Evolutionary conservation across 257 asterid genomes (phyloP), one percentile per base, ranked within the genome.

Genomic region (Plantago elongata): DNA sequence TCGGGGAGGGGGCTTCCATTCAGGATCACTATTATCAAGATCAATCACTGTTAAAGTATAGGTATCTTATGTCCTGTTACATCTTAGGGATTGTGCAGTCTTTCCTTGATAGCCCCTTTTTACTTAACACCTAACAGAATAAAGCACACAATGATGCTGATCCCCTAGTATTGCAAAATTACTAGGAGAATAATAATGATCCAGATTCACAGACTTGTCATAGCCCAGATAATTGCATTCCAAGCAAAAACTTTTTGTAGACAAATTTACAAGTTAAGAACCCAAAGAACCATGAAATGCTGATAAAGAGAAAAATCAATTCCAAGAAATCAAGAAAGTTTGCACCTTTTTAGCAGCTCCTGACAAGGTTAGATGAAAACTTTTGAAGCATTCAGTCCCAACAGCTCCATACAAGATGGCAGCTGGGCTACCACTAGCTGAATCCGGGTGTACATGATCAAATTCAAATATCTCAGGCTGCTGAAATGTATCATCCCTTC

Each of bases 381-480:
- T 86, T 75, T 74, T 84, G 45, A 89, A 93, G 85, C 99, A 93
- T 63, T 75, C 80, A 51, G 90, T 82, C 75, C 96, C 99, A 57
- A 89, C 85, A 79, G 96, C 86, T 68, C 97, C 99, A 80, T 93
- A 89, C 57, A 93, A 84, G 65, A 93, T 73, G 60, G 85, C 81
- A 54, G 82, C 66, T 46, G 82, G 82, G 72, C 82, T 79, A 78
- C 94, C 95, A 71, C 75, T 69, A 66, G 79, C 70, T 76, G 97
- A 89, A 69, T 80, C 85, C 12, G 89, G 93, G 74, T 93, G 97
- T 68, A 89, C 79, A 69, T 93, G 99, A 79, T 93, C 99, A 73
- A 93, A 93, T 48, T 89, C 95, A 65, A 89, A 93, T 62, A 89
- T 79, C 77, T 89, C 97, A 18, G 96, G 99, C 77, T 81, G 95